phyloP scores from a whole-genome alignment of 225 moss, liverwort and hornwort species.

The Ulota crispa region DNA sequence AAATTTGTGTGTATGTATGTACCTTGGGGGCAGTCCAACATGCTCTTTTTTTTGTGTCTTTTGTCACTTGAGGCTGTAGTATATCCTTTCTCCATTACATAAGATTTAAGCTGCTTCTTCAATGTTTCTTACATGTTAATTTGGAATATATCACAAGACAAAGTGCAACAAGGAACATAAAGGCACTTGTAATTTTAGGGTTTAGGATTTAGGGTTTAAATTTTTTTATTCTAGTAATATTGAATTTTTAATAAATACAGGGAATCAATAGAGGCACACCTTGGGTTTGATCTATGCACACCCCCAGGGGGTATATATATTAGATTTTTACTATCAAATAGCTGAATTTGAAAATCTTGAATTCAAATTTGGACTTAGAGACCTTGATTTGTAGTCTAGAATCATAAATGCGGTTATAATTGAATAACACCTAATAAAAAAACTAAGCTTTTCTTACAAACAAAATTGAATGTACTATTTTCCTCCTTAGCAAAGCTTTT shows the following conservation, averaged over 20 bases:
- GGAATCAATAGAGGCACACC: no score
- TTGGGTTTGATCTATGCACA: no score
- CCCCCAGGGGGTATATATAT: no score
- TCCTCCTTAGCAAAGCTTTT: no score
- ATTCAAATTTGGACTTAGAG: no score
- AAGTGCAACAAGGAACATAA: background rate
- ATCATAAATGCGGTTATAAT: no score
- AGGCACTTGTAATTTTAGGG: background rate
- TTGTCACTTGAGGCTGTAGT: accelerated
- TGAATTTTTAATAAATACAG: background rate
- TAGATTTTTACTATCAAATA: no score
- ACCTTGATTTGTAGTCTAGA: no score
- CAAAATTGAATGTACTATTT: no score
- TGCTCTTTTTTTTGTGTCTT: background rate
- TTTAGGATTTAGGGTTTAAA: background rate
- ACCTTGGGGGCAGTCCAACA: background rate
- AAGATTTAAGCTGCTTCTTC: background rate
- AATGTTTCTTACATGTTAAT: background rate
- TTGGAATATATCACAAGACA: accelerated
- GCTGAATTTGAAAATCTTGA: no score
- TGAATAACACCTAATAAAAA: no score
- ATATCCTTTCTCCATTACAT: background rate
- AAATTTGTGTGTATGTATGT: background rate
- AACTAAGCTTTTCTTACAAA: no score
- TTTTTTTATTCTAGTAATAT: background rate